Percentiles rank a stretch among this genome's conserved stretches.
These are phyloP conservation scores for Sugiyamaella japonica DNA, from an alignment of 1,139 yeast genomes.

Conservation along the genomic window DNA sequence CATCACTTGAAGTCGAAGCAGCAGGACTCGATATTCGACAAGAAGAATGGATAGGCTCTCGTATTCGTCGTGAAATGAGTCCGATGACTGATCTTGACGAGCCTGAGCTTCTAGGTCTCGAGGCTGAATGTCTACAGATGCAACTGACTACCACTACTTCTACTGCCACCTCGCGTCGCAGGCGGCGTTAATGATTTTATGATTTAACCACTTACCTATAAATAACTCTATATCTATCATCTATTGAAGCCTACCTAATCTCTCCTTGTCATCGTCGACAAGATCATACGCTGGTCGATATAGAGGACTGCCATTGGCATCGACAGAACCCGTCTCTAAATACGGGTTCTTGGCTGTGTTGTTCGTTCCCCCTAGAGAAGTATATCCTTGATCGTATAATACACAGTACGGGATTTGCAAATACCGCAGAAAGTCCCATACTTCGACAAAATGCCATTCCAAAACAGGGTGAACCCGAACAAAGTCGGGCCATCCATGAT, in stretches of 20 bases:
- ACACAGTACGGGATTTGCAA: constrained; percentile 59
- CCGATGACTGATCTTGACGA: constrained; percentile 28
- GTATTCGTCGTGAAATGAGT: constrained; percentile 26
- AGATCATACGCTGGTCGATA: constrained; percentile 69
- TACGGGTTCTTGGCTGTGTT: constrained; percentile 71
- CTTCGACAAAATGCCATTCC: constrained; percentile 74
- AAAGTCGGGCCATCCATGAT: constrained; percentile 86
- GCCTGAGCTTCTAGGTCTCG: constrained; percentile 19
- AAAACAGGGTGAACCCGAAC: constrained; percentile 77
- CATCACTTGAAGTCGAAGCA: constrained; percentile 20
- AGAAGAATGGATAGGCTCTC: constrained; percentile 24
- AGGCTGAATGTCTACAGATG: neutral
- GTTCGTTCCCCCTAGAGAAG: constrained; percentile 74
- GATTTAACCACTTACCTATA: neutral
- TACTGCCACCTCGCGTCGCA: constrained; percentile 12
- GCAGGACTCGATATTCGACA: constrained; percentile 24
- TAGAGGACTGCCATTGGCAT: constrained; percentile 24
- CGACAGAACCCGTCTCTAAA: constrained; percentile 34
- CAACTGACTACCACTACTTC: neutral
- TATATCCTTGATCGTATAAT: constrained; percentile 75
- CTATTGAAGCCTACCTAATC: constrained; percentile 47
- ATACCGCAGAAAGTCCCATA: constrained; percentile 63
- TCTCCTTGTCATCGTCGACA: constrained; percentile 58
- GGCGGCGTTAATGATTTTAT: constrained; percentile 1
- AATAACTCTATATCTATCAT: neutral